A percentile compares a stretch with the other conserved stretches of the same genome.
These are phyloP conservation scores for Eimeria zaria DNA, from an alignment of 169 alveolate genomes.

Conservation along the genomic window DNA sequence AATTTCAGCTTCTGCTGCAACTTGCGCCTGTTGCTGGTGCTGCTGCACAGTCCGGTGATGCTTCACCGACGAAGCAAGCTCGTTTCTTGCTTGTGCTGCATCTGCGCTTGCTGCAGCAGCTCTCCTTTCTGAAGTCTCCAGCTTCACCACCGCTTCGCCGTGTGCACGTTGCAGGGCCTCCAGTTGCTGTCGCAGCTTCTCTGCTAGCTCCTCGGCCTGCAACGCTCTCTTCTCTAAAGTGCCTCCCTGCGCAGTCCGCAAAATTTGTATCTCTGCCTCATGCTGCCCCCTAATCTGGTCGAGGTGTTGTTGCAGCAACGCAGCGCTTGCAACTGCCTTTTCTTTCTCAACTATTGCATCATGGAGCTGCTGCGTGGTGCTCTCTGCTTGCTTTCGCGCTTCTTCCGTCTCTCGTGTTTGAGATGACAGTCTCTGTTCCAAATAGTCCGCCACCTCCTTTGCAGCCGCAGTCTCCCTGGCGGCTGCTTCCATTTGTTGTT, in stretches of 20 bases:
- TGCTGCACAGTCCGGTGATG: constrained; percentile 72
- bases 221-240: constrained; percentile 41
- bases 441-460: constrained; percentile 77
- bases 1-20: constrained; percentile 65
- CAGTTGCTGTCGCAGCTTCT: constrained; percentile 48
- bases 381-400: constrained; percentile 23
- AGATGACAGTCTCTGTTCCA: constrained; percentile 37
- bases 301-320: constrained; percentile 66
- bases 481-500: constrained; percentile 59
- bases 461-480: constrained; percentile 79
- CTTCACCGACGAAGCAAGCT: constrained; percentile 49
- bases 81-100: constrained; percentile 77
- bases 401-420: constrained; percentile 67
- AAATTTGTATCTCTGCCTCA: constrained; percentile 44
- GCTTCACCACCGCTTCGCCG: constrained; percentile 72
- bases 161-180: constrained; percentile 51
- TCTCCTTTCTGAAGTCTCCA: constrained; percentile 80
- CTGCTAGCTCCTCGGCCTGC: constrained; percentile 78
- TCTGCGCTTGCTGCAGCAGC: constrained; percentile 78
- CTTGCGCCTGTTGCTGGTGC: constrained; percentile 82
- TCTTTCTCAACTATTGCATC: constrained; percentile 67
- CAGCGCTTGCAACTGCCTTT: constrained; percentile 60
- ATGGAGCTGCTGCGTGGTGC: constrained; percentile 65
- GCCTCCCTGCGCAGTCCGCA: constrained; percentile 57
- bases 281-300: constrained; percentile 83